Evolutionary conservation across 257 asterid genomes (phyloP).

Genomic region (Cordia subcordata): DNA sequence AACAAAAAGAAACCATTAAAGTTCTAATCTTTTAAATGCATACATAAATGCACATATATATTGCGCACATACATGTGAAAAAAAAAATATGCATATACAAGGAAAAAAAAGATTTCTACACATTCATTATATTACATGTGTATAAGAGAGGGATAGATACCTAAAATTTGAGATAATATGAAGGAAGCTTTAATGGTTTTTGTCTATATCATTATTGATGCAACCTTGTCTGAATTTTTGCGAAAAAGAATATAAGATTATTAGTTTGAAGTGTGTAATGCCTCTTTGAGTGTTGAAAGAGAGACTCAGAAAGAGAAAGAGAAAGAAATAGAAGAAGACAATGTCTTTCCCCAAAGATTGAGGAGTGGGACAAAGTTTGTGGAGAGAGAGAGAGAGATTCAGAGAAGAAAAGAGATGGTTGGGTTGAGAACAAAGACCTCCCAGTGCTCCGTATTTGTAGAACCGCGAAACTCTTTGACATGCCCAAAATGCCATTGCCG

Average conservation of each 20-base stretch:
- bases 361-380: conserved; percentile 4
- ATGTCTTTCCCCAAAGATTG: conserved; percentile 12
- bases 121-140: too few relatives aligned
- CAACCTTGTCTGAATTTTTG: background rate
- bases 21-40: too few relatives aligned
- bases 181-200: conserved; percentile 8
- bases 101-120: too few relatives aligned
- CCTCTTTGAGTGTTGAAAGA: background rate
- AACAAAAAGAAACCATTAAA: too few relatives aligned
- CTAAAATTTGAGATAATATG: conserved; percentile 17
- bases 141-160: conserved; percentile 10
- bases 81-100: background rate
- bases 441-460: conserved; percentile 21
- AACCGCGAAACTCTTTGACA: background rate
- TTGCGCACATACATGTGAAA: background rate
- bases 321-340: background rate
- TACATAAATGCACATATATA: background rate
- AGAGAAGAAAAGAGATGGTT: background rate
- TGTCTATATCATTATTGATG: conserved; percentile 1
- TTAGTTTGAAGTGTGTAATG: background rate
- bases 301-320: background rate
- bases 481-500: conserved; percentile 3
- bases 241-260: background rate
- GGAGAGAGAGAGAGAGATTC: background rate
- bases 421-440: background rate